Evolutionary conservation across 164 flowering plant species (phyloP).

Genomic region (Sextonia rubra): DNA sequence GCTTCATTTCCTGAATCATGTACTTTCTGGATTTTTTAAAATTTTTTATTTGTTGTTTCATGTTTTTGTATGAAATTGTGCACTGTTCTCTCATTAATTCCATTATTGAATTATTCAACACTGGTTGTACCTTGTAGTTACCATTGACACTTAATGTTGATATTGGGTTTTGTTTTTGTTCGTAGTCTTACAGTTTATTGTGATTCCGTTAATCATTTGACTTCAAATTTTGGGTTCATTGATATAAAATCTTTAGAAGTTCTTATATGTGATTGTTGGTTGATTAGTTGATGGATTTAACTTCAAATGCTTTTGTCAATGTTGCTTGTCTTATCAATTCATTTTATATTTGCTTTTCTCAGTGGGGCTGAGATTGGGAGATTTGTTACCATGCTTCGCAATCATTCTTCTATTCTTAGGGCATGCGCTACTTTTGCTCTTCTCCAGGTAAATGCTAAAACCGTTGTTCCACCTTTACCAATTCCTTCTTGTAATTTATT

Average conservation of each 20-base stretch:
- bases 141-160: not conserved
- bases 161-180: not conserved
- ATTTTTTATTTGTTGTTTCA: not conserved
- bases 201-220: not conserved
- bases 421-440: slow-evolving; percentile 97
- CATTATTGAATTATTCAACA: too few species aligned
- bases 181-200: too few species aligned
- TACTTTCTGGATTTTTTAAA: not conserved
- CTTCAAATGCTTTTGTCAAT: not conserved
- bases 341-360: not conserved
- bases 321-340: not conserved
- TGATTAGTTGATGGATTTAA: not conserved
- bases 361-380: slow-evolving; percentile 97
- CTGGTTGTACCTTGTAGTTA: not conserved
- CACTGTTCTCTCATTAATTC: too few species aligned
- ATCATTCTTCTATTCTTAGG: slow-evolving; percentile 73
- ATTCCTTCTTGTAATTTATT: not conserved
- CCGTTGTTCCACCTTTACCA: not conserved
- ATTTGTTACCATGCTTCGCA: slow-evolving; percentile 83
- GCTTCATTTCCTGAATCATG: too few species aligned
- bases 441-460: slow-evolving; percentile 60
- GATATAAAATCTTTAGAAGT: too few species aligned
- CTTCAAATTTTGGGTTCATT: not conserved
- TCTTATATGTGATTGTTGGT: too few species aligned
- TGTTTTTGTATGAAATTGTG: too few species aligned